Evolutionary conservation across 768 basidiomycete species (phyloP).

Genomic region (Pleurotus sapidus): DNA sequence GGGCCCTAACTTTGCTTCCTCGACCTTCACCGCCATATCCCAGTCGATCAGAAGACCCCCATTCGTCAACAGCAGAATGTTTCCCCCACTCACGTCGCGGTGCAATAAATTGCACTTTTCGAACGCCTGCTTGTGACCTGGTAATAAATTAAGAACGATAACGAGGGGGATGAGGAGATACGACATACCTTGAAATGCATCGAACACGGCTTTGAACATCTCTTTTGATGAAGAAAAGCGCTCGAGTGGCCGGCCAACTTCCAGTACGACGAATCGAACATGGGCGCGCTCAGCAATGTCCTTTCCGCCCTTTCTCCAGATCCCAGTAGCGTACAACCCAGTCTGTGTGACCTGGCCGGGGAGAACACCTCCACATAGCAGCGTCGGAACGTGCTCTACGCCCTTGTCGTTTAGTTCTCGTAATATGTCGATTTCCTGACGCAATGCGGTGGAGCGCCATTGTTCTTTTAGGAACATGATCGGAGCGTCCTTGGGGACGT

Average conservation of each 20-base stretch:
- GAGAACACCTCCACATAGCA: constrained; percentile 28
- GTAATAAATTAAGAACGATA: neutral
- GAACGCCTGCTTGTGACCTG: constrained; percentile 9
- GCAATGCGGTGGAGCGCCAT: constrained; percentile 17
- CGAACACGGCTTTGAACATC: constrained; percentile 11
- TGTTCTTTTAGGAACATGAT: constrained; percentile 23
- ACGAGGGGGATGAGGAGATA: neutral
- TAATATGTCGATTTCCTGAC: constrained; percentile 18
- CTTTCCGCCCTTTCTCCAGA: constrained; percentile 8
- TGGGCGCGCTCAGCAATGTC: neutral
- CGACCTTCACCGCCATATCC: constrained; percentile 2
- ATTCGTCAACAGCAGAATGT: neutral
- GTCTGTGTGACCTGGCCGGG: constrained; percentile 5
- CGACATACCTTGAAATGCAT: constrained; percentile 13
- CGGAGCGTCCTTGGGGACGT: neutral
- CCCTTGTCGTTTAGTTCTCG: constrained; percentile 5
- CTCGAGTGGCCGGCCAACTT: neutral
- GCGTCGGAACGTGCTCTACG: constrained; percentile 20
- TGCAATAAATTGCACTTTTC: constrained; percentile 5
- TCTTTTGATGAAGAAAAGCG: neutral
- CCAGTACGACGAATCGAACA: neutral
- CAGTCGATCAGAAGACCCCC: constrained; percentile 10
- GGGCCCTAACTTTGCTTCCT: neutral
- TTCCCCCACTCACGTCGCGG: constrained; percentile 9
- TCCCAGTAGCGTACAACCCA: constrained; percentile 7